Percentiles rank a stretch among this genome's conserved stretches.
Evolutionary conservation across 2,329 filamentous ascomycete genomes (phyloP).

Genomic region (Leptographium radiaticola): DNA sequence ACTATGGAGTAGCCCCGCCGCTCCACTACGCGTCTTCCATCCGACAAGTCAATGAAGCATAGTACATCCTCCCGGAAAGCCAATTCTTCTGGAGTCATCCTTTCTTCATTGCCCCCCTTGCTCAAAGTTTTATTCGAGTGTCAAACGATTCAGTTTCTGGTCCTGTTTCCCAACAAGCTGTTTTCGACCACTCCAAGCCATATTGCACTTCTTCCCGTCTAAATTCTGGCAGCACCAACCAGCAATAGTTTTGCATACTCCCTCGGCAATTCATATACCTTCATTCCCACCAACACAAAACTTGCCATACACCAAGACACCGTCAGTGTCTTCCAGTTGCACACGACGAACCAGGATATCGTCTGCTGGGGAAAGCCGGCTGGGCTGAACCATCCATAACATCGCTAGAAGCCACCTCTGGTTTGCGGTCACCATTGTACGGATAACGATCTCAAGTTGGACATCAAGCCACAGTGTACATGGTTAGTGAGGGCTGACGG

Average conservation of each 20-base stretch:
- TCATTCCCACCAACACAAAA: not conserved
- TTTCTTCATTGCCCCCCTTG: not conserved
- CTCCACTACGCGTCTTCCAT: not conserved
- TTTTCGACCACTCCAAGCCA: not conserved
- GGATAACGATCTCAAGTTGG: slow-evolving; percentile 47
- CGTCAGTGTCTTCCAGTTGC: not conserved
- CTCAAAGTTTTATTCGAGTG: not conserved
- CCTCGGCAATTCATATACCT: not conserved
- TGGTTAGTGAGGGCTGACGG: slow-evolving; percentile 46
- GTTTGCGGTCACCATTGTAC: slow-evolving; percentile 45
- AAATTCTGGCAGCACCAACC: not conserved
- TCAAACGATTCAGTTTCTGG: not conserved
- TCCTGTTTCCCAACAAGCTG: not conserved
- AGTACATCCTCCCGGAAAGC: not conserved
- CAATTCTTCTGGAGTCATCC: not conserved
- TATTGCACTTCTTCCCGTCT: not conserved
- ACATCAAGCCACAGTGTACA: slow-evolving; percentile 44
- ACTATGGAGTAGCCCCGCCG: not conserved
- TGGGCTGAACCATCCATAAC: not conserved
- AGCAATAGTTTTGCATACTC: not conserved
- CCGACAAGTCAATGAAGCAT: not conserved
- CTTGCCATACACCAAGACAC: not conserved
- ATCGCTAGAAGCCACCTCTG: slow-evolving; percentile 18
- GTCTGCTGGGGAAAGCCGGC: not conserved
- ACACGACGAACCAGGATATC: not conserved